These are phyloP conservation scores for Paradendryphiella salina DNA, from an alignment of 2,329 filamentous ascomycete species.

Conservation along the genomic window DNA sequence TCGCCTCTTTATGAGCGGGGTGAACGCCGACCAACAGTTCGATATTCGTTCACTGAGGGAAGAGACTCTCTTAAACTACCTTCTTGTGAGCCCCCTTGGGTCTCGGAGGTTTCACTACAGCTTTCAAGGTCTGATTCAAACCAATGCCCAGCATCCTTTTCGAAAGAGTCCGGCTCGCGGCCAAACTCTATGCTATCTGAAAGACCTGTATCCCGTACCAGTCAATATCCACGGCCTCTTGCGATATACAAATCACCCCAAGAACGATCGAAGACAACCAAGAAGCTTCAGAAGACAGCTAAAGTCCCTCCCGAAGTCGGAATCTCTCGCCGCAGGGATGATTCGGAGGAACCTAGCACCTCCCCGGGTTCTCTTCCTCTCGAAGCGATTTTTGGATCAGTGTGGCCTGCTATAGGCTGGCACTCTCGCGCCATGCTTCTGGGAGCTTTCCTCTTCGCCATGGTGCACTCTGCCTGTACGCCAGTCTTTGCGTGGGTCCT, in stretches of 20 bases:
- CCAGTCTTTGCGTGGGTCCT: slow-evolving; percentile 78
- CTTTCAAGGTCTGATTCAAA: slow-evolving; percentile 4
- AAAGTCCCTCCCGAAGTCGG: slow-evolving; percentile 2
- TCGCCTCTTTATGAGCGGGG: background rate
- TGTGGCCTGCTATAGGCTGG: slow-evolving; percentile 67
- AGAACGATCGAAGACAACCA: background rate
- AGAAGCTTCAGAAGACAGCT: background rate
- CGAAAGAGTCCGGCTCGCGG: slow-evolving; percentile 9
- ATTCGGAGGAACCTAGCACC: background rate
- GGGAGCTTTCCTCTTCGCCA: slow-evolving; percentile 62
- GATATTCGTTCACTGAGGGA: background rate
- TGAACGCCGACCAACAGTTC: background rate
- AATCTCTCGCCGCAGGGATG: background rate
- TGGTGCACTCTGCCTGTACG: slow-evolving; percentile 67
- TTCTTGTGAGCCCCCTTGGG: background rate
- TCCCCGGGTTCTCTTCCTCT: slow-evolving; percentile 42
- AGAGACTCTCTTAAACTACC: background rate
- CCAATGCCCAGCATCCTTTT: slow-evolving; percentile 2
- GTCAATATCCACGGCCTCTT: slow-evolving; percentile 9
- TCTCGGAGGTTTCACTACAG: slow-evolving; percentile 4
- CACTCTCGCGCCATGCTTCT: slow-evolving; percentile 60
- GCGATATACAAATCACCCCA: background rate
- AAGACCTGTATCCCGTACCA: slow-evolving; percentile 5
- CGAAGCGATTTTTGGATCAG: slow-evolving; percentile 63
- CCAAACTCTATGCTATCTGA: slow-evolving; percentile 11